A percentile compares a stretch with the other conserved stretches of the same genome.
phyloP scores from a whole-genome alignment of 2,329 filamentous ascomycete species.

The Cladophialophora carrionii region DNA sequence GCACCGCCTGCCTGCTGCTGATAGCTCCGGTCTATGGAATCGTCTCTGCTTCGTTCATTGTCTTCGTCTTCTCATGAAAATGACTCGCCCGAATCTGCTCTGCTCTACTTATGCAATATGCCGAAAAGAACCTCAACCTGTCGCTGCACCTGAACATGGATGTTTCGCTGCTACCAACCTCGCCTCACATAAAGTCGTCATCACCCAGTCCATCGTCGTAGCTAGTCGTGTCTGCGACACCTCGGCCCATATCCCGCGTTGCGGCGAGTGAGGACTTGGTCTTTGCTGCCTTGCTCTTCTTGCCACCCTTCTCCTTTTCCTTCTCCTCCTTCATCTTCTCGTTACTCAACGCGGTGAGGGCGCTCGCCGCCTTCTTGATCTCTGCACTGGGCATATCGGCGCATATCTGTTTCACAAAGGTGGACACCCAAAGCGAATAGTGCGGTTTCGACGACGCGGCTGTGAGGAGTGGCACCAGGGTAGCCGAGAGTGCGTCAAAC shows the following conservation, averaged over 20 bases:
- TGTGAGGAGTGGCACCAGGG: conserved; percentile 75
- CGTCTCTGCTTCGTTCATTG: conserved; percentile 7
- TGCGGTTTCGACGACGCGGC: conserved; percentile 83
- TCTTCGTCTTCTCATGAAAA: conserved; percentile 13
- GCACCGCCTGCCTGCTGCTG: not conserved
- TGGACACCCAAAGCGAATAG: conserved; percentile 85
- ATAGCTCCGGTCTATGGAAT: not conserved
- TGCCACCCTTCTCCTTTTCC: conserved; percentile 85
- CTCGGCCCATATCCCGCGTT: conserved; percentile 58
- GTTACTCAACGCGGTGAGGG: conserved; percentile 85
- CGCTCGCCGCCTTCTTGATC: conserved; percentile 92
- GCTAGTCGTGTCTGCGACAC: conserved; percentile 68
- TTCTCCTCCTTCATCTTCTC: conserved; percentile 99
- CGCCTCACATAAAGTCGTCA: conserved; percentile 55
- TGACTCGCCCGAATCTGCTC: not conserved
- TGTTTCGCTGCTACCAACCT: conserved; percentile 43
- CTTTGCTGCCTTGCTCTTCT: conserved; percentile 97
- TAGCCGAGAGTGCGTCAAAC: conserved; percentile 77
- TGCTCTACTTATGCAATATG: conserved; percentile 19
- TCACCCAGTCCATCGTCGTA: conserved; percentile 81
- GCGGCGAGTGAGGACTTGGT: conserved; percentile 81
- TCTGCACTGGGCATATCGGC: conserved; percentile 89
- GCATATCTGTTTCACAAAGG: conserved; percentile 83
- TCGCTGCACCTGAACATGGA: not conserved
- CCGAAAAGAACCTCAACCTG: conserved; percentile 20